phyloP scores from a whole-genome alignment of 1,139 yeast species.

The Dujonia santamariae region DNA sequence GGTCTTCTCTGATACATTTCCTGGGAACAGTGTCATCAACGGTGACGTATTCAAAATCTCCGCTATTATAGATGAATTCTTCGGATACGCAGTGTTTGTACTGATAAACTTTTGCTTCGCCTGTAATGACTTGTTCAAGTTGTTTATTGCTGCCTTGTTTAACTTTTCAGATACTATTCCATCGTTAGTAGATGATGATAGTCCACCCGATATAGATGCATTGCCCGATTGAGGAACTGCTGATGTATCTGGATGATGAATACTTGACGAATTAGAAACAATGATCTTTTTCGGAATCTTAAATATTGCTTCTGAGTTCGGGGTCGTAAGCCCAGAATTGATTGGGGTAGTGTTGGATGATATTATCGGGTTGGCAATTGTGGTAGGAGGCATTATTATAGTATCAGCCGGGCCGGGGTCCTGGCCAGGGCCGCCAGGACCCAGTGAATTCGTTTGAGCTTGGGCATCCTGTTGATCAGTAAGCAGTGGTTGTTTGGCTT shows the following conservation, averaged over 20 bases:
- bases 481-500: too few species aligned
- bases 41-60: constrained; percentile 35
- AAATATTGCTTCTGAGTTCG: constrained; percentile 5
- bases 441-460: too few species aligned
- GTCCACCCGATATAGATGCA: background rate
- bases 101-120: constrained; percentile 41
- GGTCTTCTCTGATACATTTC: constrained; percentile 11
- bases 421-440: too few species aligned
- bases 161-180: too few species aligned
- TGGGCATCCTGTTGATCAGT: too few species aligned
- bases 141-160: constrained; percentile 31
- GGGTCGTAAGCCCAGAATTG: constrained; percentile 3
- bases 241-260: background rate
- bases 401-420: too few species aligned
- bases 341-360: constrained; percentile 4
- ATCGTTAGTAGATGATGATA: background rate
- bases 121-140: constrained; percentile 37
- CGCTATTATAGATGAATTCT: constrained; percentile 29
- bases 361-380: constrained; percentile 2
- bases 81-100: constrained; percentile 37
- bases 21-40: constrained; percentile 25
- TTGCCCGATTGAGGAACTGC: background rate
- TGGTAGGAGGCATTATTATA: constrained; percentile 5
- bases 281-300: constrained; percentile 8
- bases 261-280: background rate